Percentiles rank a stretch among this genome's conserved stretches.
These are phyloP conservation scores for Oropetium thomaeum DNA, from an alignment of 176 grass and related monocot species.

Conservation along the genomic window DNA sequence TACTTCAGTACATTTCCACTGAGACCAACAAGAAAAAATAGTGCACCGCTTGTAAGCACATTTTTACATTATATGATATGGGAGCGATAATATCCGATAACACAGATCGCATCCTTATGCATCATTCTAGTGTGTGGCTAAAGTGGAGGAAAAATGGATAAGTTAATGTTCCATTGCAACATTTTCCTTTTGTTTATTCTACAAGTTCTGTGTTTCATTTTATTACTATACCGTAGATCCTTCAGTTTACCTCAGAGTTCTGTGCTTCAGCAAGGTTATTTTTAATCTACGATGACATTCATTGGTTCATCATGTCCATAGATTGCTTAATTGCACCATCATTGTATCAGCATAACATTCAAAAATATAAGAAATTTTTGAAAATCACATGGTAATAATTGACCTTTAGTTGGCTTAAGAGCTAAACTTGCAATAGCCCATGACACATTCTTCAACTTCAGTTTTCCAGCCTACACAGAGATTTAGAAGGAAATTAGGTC, in stretches of 20 bases:
- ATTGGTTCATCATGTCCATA: background rate
- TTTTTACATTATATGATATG: slow-evolving; percentile 12
- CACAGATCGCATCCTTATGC: background rate
- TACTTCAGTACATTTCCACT: background rate
- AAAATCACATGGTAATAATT: slow-evolving; percentile 22
- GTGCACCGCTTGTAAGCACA: background rate
- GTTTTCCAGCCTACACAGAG: slow-evolving; percentile 56
- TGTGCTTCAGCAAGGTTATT: background rate
- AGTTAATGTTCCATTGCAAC: background rate
- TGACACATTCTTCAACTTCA: slow-evolving; percentile 92
- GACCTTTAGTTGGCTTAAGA: slow-evolving; percentile 72
- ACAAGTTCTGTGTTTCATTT: background rate
- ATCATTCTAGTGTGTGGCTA: slow-evolving; percentile 1
- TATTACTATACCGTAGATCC: background rate
- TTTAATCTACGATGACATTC: background rate
- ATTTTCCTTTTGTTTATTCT: slow-evolving; percentile 19
- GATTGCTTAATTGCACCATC: background rate
- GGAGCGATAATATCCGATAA: background rate
- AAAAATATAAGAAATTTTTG: background rate
- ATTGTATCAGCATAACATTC: background rate
- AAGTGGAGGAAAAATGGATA: background rate
- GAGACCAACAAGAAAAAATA: background rate
- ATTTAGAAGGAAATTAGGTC: slow-evolving; percentile 23
- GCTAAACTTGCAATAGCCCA: slow-evolving; percentile 88
- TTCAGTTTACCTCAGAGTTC: slow-evolving; percentile 21